A percentile compares a stretch with the other conserved stretches of the same genome.
These are phyloP conservation scores for Leccinum subtestaceum DNA, from an alignment of 768 basidiomycete species.

Conservation along the genomic window DNA sequence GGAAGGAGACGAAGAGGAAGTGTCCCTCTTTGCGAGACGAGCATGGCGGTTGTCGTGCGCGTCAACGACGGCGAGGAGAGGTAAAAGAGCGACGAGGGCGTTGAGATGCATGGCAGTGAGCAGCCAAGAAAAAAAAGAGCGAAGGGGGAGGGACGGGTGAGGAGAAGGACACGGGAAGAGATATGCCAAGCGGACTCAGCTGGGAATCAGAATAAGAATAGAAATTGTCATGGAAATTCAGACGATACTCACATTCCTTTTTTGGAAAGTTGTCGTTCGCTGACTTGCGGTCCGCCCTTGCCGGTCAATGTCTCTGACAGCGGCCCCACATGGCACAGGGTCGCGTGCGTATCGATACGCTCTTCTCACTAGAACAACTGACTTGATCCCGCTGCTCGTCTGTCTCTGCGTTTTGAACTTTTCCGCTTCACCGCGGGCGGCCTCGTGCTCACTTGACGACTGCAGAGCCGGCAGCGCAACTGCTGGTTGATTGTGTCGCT, in stretches of 20 bases:
- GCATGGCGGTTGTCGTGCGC: conserved; percentile 40
- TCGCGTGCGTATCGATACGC: neutral
- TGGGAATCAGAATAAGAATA: neutral
- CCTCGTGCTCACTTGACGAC: neutral
- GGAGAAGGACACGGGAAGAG: neutral
- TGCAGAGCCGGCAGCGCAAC: neutral
- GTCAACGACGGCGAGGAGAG: conserved; percentile 36
- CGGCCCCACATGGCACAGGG: neutral
- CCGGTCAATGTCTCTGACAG: neutral
- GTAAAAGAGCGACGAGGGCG: conserved; percentile 44
- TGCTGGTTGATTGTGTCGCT: neutral
- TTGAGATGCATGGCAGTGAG: conserved; percentile 42
- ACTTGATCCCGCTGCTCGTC: neutral
- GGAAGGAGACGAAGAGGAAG: conserved; percentile 2
- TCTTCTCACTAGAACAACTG: neutral
- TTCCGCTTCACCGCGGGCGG: neutral
- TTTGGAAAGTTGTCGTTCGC: neutral
- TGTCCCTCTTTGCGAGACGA: conserved; percentile 37
- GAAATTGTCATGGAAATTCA: neutral
- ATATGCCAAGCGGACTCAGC: neutral
- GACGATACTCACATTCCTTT: neutral
- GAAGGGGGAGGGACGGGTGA: neutral
- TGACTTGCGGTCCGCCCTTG: neutral
- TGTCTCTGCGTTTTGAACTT: neutral
- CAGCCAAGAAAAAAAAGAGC: conserved; percentile 3